phyloP scores from a whole-genome alignment of 495 filamentous ascomycete species.

The Annulohypoxylon maeteangense region DNA sequence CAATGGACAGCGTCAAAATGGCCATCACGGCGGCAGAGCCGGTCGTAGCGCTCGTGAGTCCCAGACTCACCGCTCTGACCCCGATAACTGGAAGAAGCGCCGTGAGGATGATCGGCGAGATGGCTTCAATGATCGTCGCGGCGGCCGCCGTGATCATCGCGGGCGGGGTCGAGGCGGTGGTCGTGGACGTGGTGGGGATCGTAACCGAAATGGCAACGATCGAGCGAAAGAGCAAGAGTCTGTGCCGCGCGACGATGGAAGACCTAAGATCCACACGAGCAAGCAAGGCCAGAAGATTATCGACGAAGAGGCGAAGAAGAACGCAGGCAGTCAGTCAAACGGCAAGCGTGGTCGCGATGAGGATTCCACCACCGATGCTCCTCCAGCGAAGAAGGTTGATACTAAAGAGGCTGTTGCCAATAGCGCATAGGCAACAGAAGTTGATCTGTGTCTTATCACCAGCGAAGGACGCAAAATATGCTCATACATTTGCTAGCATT shows the following conservation, averaged over 20 bases:
- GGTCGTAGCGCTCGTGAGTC: too few relatives aligned
- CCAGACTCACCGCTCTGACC: slow-evolving; percentile 53
- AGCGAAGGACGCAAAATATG: not conserved
- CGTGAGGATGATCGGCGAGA: slow-evolving; percentile 72
- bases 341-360: slow-evolving; percentile 59
- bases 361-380: slow-evolving; percentile 46
- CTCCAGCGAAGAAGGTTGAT: slow-evolving; percentile 63
- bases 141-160: slow-evolving; percentile 38
- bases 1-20: slow-evolving; percentile 37
- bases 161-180: slow-evolving; percentile 48
- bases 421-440: slow-evolving; percentile 22
- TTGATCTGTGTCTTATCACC: not conserved
- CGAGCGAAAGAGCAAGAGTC: slow-evolving; percentile 48
- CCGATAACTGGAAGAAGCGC: slow-evolving; percentile 75
- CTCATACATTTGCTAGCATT: not conserved
- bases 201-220: slow-evolving; percentile 50
- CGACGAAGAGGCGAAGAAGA: slow-evolving; percentile 31
- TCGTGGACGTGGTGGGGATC: slow-evolving; percentile 51
- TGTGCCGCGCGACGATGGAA: slow-evolving; percentile 42
- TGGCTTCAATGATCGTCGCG: slow-evolving; percentile 64
- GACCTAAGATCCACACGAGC: slow-evolving; percentile 49
- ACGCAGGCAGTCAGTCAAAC: slow-evolving; percentile 38
- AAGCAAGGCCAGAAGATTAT: slow-evolving; percentile 46
- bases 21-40: slow-evolving; percentile 50
- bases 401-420: slow-evolving; percentile 49